Base-by-base conservation (phyloP, 306 rosid genomes). In the Begonia loranthoides region DNA sequence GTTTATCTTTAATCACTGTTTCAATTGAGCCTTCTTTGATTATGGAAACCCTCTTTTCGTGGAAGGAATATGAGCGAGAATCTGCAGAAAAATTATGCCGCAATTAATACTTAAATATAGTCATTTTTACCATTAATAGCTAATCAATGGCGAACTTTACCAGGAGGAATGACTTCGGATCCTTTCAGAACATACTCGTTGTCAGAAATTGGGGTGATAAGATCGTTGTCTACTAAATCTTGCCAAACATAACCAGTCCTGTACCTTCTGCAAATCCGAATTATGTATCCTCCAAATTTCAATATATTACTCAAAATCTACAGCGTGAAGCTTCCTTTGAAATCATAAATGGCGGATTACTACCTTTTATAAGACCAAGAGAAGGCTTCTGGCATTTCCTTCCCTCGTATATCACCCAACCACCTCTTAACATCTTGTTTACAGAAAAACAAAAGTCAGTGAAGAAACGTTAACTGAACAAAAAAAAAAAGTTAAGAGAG, bases 281-380 rank as follows among this genome's bases (percentile, higher is more conserved):
- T 43, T 58, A 28, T 55, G 56, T 6, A 13, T n/a, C 15, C 15
- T 13, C 16, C 15, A 47, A 13, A n/a, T 9, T 43, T 11, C 13
- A 10, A 2, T n/a, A 10, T 4, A 43, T 43, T 10, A 43, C 13
- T 10, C 47, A 43, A 43, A 43, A n/a, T 43, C 15, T 28, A 28
- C 36, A 3, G 36, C 36, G 6, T 4, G 36, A 28, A 28, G 36
- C 47, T n/a, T 43, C 47, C 5, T 43, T 43, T 43, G 47, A 28
- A 28, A 28, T 28, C 36, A 28, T 38, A 24, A 19, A 50, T 34
- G 51, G 14, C 41, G 24, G 41, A 21, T 51, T 55, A 28, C 36
- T 60, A 79, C 96, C 94, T 84, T 63, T 84, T 88, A 73, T 77
- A 81, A 43, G 95, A 81, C 96, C 95, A 81, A 65, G 93, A 67